Percentiles rank a stretch among this genome's conserved stretches.
Conservation (phyloP, 495 filamentous ascomycete genomes). For the Trichoderma parareesei region DNA sequence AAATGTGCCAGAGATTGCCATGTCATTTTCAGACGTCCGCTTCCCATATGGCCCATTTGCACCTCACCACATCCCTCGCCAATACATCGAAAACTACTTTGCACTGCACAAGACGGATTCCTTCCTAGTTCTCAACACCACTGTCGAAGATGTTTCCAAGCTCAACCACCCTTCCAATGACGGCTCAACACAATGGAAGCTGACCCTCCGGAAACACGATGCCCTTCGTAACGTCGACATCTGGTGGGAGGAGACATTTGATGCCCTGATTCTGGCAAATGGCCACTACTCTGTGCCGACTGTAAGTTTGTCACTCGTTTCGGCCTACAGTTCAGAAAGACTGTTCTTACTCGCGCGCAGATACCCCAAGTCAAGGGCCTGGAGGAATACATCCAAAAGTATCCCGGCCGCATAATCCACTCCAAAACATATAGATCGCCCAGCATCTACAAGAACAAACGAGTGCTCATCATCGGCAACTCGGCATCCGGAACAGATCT, state of each 20-base stretch:
- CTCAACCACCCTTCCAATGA: constrained; percentile 11
- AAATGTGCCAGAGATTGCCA: constrained; percentile 43
- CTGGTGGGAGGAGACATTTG: constrained; percentile 44
- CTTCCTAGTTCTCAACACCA: constrained; percentile 37
- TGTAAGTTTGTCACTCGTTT: constrained; percentile 21
- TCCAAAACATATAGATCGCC: constrained; percentile 40
- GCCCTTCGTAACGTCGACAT: constrained; percentile 28
- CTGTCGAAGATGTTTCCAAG: constrained; percentile 38
- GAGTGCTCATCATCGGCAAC: constrained; percentile 40
- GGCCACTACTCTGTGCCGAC: constrained; percentile 45
- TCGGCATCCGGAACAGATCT: constrained; percentile 45
- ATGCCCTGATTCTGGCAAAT: constrained; percentile 42
- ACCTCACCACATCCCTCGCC: constrained; percentile 38
- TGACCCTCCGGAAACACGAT: constrained; percentile 38
- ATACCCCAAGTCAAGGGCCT: constrained; percentile 37
- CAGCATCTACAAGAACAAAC: constrained; percentile 22
- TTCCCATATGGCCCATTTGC: constrained; percentile 46
- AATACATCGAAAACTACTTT: constrained; percentile 43
- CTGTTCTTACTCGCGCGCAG: constrained; percentile 16
- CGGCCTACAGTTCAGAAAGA: neutral
- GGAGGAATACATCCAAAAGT: constrained; percentile 27
- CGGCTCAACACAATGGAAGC: constrained; percentile 29
- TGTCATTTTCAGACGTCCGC: constrained; percentile 39
- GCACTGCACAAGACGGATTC: constrained; percentile 30
- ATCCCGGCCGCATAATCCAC: constrained; percentile 33